Evolutionary conservation across 2,329 filamentous ascomycete genomes (phyloP).

Genomic region (Ceratocystis papillata): DNA sequence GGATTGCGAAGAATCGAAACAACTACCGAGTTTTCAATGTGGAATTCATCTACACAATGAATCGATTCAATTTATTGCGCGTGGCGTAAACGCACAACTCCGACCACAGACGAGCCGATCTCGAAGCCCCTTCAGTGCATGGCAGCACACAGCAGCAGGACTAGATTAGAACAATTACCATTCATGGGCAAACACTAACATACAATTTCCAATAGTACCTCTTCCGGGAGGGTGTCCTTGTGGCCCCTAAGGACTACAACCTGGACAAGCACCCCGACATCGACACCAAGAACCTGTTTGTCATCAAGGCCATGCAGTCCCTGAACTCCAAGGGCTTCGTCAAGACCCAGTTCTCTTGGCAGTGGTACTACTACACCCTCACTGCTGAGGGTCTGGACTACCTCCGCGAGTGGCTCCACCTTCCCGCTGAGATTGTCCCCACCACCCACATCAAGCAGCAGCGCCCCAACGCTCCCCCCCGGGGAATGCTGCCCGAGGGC

Average conservation of each 20-base stretch:
- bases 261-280: conserved; percentile 95
- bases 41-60: not conserved
- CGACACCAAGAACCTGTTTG: conserved; percentile 98
- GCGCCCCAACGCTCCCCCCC: conserved; percentile 93
- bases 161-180: not conserved
- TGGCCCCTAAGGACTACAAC: conserved; percentile 99
- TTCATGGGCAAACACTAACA: conserved; percentile 20
- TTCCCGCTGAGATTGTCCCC: conserved; percentile 97
- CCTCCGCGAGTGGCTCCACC: conserved; percentile 99
- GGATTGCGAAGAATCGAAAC: not conserved
- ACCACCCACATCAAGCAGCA: conserved; percentile 99
- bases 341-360: conserved; percentile 99
- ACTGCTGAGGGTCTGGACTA: conserved; percentile 99
- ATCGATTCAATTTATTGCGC: not conserved
- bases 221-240: conserved; percentile 86
- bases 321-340: conserved; percentile 95
- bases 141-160: too few relatives aligned
- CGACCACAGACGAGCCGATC: conserved; percentile 16
- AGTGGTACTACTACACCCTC: conserved; percentile 99
- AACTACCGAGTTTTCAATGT: conserved; percentile 5
- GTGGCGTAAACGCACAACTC: not conserved
- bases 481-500: conserved; percentile 91
- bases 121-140: too few relatives aligned
- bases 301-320: conserved; percentile 98
- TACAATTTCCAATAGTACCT: conserved; percentile 57